These are phyloP conservation scores for Mallotus nudiflorus DNA, from an alignment of 345 rosid genomes.

Conservation along the genomic window DNA sequence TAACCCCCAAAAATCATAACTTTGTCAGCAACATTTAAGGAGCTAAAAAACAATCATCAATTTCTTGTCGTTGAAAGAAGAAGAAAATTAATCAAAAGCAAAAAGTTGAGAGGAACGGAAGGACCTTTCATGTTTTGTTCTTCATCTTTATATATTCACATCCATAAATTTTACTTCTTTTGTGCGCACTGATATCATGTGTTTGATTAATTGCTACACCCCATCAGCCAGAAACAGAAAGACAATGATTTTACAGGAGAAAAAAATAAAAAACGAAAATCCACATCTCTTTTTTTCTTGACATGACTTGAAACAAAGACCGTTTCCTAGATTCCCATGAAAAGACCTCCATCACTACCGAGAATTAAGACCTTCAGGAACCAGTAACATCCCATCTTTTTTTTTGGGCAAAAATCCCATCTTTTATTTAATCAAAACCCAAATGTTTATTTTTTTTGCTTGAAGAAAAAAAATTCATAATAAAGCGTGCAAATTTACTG, in stretches of 20 bases:
- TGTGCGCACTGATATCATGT: conserved; percentile 11
- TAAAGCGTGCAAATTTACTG: conserved; percentile 10
- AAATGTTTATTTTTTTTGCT: not conserved
- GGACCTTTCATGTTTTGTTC: not conserved
- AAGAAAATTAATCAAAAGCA: conserved; percentile 5
- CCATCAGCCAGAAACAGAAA: conserved; percentile 27
- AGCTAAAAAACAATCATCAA: conserved; percentile 21
- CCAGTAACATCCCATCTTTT: conserved; percentile 8
- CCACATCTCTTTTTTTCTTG: conserved; percentile 18
- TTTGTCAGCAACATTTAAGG: conserved; percentile 26
- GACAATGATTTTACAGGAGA: not conserved
- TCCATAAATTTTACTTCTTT: conserved; percentile 18
- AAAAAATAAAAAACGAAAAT: not conserved
- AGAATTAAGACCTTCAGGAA: conserved; percentile 15
- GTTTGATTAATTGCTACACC: conserved; percentile 15
- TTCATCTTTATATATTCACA: not conserved
- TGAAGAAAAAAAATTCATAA: not conserved
- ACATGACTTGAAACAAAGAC: conserved; percentile 38
- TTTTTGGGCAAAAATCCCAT: not conserved
- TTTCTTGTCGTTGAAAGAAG: conserved; percentile 15
- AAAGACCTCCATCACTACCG: conserved; percentile 32
- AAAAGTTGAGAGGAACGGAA: not conserved
- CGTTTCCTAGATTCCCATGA: conserved; percentile 23
- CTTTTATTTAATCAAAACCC: not conserved
- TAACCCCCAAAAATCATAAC: conserved; percentile 20